A percentile compares a stretch with the other conserved stretches of the same genome.
These are phyloP conservation scores for Sabuloglossum arenarium DNA, from an alignment of 495 filamentous ascomycete genomes.

Conservation along the genomic window DNA sequence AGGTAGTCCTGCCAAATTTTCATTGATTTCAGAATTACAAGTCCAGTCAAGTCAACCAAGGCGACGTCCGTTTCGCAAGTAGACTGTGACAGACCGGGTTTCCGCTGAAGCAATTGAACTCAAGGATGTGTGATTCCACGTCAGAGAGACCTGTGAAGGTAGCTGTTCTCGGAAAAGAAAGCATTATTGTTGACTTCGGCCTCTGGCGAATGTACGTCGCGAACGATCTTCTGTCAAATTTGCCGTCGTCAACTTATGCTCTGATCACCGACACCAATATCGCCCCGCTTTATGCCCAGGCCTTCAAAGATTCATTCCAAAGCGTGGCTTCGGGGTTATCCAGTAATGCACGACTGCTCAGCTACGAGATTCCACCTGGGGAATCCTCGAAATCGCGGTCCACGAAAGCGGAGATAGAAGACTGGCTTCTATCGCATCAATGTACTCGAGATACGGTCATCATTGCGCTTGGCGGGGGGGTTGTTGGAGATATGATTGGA, in stretches of 20 bases:
- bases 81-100: too few species aligned
- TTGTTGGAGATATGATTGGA: constrained; percentile 94
- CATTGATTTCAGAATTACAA: too few species aligned
- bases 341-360: constrained; percentile 50
- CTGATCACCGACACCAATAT: constrained; percentile 94
- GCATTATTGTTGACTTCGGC: constrained; percentile 80
- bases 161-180: constrained; percentile 42
- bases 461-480: constrained; percentile 88
- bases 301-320: constrained; percentile 55
- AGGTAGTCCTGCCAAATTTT: too few species aligned
- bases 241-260: constrained; percentile 78
- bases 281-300: constrained; percentile 51
- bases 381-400: constrained; percentile 82
- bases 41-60: too few species aligned
- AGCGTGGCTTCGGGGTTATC: constrained; percentile 24
- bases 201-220: constrained; percentile 71
- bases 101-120: background rate
- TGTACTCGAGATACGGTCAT: constrained; percentile 91
- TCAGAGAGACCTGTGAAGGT: constrained; percentile 19
- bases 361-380: constrained; percentile 72
- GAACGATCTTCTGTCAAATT: constrained; percentile 55
- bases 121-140: background rate
- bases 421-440: constrained; percentile 85
- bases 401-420: constrained; percentile 88
- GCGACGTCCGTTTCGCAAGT: too few species aligned